Conservation (phyloP, 768 basidiomycete species). For the Phylloporus rhodoxanthus region DNA sequence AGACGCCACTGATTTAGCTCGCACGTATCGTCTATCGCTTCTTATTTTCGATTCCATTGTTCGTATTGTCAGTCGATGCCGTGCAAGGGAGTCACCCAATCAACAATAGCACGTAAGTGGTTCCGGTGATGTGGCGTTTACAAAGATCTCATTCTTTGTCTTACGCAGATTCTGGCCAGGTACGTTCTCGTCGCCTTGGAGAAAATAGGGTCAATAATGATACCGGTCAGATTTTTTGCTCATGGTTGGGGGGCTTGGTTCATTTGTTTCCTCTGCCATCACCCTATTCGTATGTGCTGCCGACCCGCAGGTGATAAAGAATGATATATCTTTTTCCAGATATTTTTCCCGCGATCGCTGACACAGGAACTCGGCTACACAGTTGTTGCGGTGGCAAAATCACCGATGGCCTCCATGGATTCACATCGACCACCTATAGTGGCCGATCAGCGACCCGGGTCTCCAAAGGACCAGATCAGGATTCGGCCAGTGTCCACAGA, state of each 20-base stretch:
- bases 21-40: constrained; percentile 73
- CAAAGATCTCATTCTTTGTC: background rate
- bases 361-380: constrained; percentile 60
- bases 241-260: constrained; percentile 68
- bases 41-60: constrained; percentile 62
- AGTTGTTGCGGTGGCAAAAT: constrained; percentile 28
- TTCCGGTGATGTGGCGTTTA: background rate
- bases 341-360: constrained; percentile 76
- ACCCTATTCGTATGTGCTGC: constrained; percentile 59
- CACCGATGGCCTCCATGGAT: constrained; percentile 22
- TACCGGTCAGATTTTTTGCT: constrained; percentile 52
- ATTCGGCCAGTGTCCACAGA: constrained; percentile 16
- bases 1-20: constrained; percentile 35
- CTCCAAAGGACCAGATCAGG: constrained; percentile 21
- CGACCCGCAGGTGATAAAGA: background rate
- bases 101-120: constrained; percentile 50
- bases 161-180: constrained; percentile 52
- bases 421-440: constrained; percentile 8
- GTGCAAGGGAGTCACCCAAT: constrained; percentile 46
- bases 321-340: constrained; percentile 31
- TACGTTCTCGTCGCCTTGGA: constrained; percentile 26
- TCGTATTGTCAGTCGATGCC: constrained; percentile 63
- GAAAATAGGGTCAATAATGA: background rate
- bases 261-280: constrained; percentile 73
- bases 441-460: constrained; percentile 10